A percentile compares a stretch with the other conserved stretches of the same genome.
phyloP scores from a whole-genome alignment of 305 asterid genomes.

The Galium porrigens region DNA sequence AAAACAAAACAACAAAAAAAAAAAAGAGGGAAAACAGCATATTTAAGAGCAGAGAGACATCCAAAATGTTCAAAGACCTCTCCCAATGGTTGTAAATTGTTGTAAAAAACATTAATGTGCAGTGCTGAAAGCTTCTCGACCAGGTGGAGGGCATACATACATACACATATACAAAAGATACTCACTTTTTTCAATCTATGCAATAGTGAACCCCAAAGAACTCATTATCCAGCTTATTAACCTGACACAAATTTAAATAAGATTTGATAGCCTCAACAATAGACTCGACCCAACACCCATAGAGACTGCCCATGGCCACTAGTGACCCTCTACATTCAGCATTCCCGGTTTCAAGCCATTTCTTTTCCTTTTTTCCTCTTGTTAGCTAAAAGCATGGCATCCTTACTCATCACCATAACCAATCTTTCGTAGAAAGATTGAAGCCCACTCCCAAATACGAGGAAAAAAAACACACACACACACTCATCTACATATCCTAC shows the following conservation, averaged over 20 bases:
- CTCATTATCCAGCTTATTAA: not conserved
- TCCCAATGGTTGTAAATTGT: not conserved
- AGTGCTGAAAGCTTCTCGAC: not conserved
- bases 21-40: not conserved
- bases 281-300: not conserved
- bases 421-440: too few relatives aligned
- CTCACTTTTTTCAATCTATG: not conserved
- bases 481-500: not conserved
- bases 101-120: not conserved
- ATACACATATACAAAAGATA: not conserved
- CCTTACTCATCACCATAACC: not conserved
- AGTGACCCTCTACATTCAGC: not conserved
- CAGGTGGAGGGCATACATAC: not conserved
- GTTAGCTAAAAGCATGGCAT: not conserved
- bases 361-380: not conserved
- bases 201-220: not conserved
- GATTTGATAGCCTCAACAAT: not conserved
- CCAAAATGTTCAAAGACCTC: not conserved
- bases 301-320: not conserved
- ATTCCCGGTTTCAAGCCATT: conserved; percentile 5
- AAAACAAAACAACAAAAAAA: too few relatives aligned
- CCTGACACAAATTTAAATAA: not conserved
- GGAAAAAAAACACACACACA: not conserved
- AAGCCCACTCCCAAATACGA: not conserved
- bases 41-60: not conserved